A percentile compares a stretch with the other conserved stretches of the same genome.
Conservation (phyloP, 768 basidiomycete genomes). For the Gyrodon lividus region DNA sequence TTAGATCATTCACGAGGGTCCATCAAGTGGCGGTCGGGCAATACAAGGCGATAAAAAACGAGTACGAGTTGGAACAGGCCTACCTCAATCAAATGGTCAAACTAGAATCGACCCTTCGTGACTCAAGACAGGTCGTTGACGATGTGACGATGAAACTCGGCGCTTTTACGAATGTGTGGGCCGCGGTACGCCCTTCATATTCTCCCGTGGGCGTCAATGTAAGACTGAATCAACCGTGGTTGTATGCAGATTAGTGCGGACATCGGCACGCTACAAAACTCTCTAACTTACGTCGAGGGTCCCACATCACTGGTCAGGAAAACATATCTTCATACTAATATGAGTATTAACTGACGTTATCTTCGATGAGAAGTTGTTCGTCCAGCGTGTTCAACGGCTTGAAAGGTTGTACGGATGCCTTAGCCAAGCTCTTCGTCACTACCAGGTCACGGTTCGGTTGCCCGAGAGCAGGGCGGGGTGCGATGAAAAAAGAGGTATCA, state of each 20-base stretch:
- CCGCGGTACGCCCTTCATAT: background rate
- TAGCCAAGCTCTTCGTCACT: conserved; percentile 20
- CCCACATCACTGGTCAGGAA: conserved; percentile 12
- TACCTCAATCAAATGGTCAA: conserved; percentile 16
- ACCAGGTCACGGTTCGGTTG: conserved; percentile 19
- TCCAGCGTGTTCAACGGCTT: conserved; percentile 11
- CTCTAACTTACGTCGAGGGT: conserved; percentile 10
- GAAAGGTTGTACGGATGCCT: conserved; percentile 21
- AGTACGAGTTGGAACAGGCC: conserved; percentile 13
- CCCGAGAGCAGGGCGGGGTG: background rate
- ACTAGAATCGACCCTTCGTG: conserved; percentile 11
- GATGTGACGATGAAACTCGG: conserved; percentile 18
- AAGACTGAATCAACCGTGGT: background rate
- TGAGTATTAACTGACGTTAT: background rate
- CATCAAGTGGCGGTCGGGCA: conserved; percentile 7
- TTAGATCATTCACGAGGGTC: background rate
- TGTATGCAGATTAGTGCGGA: conserved; percentile 18
- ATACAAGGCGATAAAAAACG: conserved; percentile 6
- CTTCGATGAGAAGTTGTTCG: conserved; percentile 11
- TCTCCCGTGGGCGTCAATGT: background rate
- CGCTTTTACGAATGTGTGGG: conserved; percentile 17
- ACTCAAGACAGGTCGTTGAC: conserved; percentile 15
- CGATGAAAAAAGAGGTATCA: too few species aligned
- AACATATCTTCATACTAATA: background rate
- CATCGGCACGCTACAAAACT: conserved; percentile 10